A percentile compares a stretch with the other conserved stretches of the same genome.
Evolutionary conservation across 192 early-diverging fungal species (phyloP).

Genomic region (Rhizoclosmatium sp.): DNA sequence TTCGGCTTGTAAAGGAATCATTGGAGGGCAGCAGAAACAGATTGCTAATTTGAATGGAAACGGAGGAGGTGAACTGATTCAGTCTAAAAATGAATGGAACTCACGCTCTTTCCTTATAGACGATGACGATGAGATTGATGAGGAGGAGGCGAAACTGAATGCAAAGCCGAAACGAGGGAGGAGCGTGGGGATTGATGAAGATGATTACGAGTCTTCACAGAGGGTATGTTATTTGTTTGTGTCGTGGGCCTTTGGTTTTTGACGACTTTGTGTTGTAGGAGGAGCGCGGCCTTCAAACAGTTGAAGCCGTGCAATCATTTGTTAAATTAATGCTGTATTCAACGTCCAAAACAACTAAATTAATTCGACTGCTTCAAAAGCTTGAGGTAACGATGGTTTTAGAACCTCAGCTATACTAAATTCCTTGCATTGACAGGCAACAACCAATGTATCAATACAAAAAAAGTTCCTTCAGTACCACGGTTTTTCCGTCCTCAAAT

Average conservation of each 20-base stretch:
- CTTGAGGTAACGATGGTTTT: constrained; percentile 48
- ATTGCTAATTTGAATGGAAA: constrained; percentile 39
- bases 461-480: constrained; percentile 76
- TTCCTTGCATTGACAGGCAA: not conserved
- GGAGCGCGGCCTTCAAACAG: constrained; percentile 63
- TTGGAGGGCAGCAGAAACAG: constrained; percentile 79
- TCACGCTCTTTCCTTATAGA: not conserved
- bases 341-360: constrained; percentile 59
- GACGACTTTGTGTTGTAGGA: constrained; percentile 38
- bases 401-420: too few relatives aligned
- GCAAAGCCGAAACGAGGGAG: constrained; percentile 62
- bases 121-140: constrained; percentile 63
- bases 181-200: constrained; percentile 57
- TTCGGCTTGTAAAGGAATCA: constrained; percentile 84
- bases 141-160: constrained; percentile 62
- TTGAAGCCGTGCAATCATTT: constrained; percentile 78
- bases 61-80: constrained; percentile 4
- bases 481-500: constrained; percentile 68
- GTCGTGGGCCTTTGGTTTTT: not conserved
- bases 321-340: constrained; percentile 77
- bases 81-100: not conserved
- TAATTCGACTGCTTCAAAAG: constrained; percentile 66
- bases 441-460: constrained; percentile 40
- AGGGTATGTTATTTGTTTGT: constrained; percentile 30
- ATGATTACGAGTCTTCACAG: constrained; percentile 44